Conservation (phyloP, 169 alveolate species). For the Plasmodium knowlesi region DNA sequence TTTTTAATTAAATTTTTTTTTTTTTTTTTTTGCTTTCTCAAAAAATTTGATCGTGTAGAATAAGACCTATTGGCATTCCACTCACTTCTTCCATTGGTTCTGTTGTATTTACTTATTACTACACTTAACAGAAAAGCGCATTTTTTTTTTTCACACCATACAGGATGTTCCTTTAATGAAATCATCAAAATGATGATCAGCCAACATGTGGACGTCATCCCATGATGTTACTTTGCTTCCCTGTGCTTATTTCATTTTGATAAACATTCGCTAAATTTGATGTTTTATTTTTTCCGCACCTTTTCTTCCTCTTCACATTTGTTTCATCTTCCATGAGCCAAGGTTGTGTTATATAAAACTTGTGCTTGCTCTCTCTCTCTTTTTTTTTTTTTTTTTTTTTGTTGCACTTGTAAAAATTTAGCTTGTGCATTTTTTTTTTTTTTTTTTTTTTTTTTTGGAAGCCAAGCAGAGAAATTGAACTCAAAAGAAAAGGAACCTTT, state of each 20-base stretch:
- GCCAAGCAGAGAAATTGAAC: neutral
- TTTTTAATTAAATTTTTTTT: neutral
- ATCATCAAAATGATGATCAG: conserved; percentile 60
- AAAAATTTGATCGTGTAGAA: neutral
- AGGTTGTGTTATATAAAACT: neutral
- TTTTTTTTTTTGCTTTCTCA: neutral
- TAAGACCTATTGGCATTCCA: neutral
- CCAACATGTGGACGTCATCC: conserved; percentile 14
- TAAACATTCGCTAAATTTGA: neutral
- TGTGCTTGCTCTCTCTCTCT: neutral
- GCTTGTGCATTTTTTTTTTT: neutral
- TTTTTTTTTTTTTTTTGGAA: neutral
- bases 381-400: neutral
- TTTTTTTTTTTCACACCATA: conserved; percentile 35
- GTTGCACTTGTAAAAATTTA: neutral
- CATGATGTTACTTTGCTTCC: conserved; percentile 9
- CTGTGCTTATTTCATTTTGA: neutral
- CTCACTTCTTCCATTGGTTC: neutral
- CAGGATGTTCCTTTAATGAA: conserved; percentile 10
- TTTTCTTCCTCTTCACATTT: neutral
- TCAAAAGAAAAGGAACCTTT: neutral
- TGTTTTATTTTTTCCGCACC: neutral
- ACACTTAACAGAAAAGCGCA: neutral
- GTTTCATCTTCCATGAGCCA: neutral
- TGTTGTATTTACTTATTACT: neutral